A percentile compares a stretch with the other conserved stretches of the same genome.
Conservation (phyloP, 1,284 basidiomycete genomes). For the Leccinum fallax region DNA sequence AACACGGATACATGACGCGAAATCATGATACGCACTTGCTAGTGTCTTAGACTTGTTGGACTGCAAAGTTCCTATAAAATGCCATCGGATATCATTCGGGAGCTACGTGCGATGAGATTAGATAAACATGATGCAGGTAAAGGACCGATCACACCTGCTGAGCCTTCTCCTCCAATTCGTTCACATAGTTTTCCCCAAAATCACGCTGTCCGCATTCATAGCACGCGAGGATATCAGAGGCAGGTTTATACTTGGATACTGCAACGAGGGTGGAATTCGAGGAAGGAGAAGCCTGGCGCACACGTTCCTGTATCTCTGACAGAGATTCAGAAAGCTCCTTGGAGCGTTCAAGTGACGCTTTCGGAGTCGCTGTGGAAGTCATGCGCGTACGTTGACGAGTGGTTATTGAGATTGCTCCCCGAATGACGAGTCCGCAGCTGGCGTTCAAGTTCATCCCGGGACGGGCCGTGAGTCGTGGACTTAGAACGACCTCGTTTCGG, state of each 20-base stretch:
- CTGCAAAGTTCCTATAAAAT: conserved; percentile 95
- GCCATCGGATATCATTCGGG: conserved; percentile 88
- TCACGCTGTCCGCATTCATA: conserved; percentile 82
- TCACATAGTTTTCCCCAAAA: conserved; percentile 98
- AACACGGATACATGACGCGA: conserved; percentile 1
- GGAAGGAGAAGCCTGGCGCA: conserved; percentile 41
- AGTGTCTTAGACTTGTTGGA: conserved; percentile 93
- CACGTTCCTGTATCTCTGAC: conserved; percentile 49
- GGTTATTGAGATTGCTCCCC: conserved; percentile 5
- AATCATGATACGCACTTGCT: conserved; percentile 56
- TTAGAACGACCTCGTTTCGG: no score
- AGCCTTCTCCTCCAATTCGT: conserved; percentile 93
- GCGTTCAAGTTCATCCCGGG: conserved; percentile 2
- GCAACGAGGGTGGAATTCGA: conserved; percentile 65
- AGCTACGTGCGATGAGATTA: conserved; percentile 50
- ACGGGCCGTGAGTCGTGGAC: no score
- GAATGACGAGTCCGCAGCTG: background rate
- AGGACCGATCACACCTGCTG: conserved; percentile 52
- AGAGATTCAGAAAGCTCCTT: conserved; percentile 56
- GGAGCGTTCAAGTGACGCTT: conserved; percentile 36
- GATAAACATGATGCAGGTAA: background rate
- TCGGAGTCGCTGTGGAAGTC: conserved; percentile 15
- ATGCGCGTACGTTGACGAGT: conserved; percentile 19
- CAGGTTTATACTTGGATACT: conserved; percentile 94
- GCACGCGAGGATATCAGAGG: conserved; percentile 83